phyloP scores from a whole-genome alignment of 169 alveolate species.

The Cryptosporidium tyzzeri region DNA sequence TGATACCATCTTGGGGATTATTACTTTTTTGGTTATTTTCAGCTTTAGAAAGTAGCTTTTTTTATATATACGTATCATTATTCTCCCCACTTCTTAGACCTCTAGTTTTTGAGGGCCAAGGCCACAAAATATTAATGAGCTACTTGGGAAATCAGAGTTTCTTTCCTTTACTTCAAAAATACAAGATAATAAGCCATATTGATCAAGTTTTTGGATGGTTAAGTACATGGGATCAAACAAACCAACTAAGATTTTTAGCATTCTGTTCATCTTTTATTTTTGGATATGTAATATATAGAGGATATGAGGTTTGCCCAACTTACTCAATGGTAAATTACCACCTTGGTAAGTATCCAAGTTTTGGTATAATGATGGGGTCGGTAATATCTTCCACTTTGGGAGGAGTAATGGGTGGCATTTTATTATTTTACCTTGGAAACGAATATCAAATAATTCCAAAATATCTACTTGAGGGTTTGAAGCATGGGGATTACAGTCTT shows the following conservation, averaged over 20 bases:
- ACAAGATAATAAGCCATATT: conserved; percentile 29
- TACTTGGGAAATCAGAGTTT: conserved; percentile 3
- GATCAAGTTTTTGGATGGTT: conserved; percentile 55
- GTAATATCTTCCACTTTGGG: conserved; percentile 56
- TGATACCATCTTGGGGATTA: conserved; percentile 38
- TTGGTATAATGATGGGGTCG: conserved; percentile 58
- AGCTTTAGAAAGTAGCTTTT: conserved; percentile 63
- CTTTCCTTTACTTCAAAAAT: conserved; percentile 32
- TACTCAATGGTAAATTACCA: conserved; percentile 57
- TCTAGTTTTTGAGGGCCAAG: conserved; percentile 60
- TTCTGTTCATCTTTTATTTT: conserved; percentile 62
- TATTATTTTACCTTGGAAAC: conserved; percentile 33
- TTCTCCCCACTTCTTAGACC: conserved; percentile 60
- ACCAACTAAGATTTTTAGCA: conserved; percentile 54
- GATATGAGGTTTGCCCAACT: conserved; percentile 73
- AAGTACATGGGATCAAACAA: conserved; percentile 53
- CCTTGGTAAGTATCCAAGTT: conserved; percentile 69
- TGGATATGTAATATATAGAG: conserved; percentile 69
- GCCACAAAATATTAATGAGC: conserved; percentile 40
- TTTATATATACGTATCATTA: conserved; percentile 58
- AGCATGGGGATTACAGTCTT: conserved; percentile 2
- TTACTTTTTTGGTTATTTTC: conserved; percentile 39
- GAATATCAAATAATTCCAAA: conserved; percentile 25
- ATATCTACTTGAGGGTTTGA: conserved; percentile 24
- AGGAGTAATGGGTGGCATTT: conserved; percentile 53